phyloP scores from a whole-genome alignment of 2,329 filamentous ascomycete genomes.

The Mycogone perniciosa region DNA sequence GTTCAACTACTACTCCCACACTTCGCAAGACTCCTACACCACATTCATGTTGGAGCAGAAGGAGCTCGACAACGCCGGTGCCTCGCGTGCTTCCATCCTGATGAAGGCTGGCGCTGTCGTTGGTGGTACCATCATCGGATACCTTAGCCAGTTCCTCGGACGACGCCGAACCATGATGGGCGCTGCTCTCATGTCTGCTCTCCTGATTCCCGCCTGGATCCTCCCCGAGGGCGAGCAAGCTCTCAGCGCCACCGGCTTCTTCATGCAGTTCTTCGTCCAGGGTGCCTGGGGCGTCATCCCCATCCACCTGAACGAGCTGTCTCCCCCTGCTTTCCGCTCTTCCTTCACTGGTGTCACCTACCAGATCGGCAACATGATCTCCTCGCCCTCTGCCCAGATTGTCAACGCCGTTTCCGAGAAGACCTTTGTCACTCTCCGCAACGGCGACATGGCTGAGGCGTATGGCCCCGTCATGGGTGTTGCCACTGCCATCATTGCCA shows the following conservation, averaged over 20 bases:
- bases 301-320: constrained; percentile 68
- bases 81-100: constrained; percentile 69
- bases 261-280: constrained; percentile 63
- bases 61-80: constrained; percentile 55
- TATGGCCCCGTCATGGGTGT: constrained; percentile 73
- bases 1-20: constrained; percentile 71
- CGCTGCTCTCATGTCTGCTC: constrained; percentile 52
- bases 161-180: constrained; percentile 62
- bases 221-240: constrained; percentile 52
- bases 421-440: constrained; percentile 45
- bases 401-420: constrained; percentile 68
- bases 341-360: constrained; percentile 67
- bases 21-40: constrained; percentile 74
- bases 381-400: constrained; percentile 67
- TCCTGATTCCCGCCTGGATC: constrained; percentile 65
- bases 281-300: constrained; percentile 63
- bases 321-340: constrained; percentile 62
- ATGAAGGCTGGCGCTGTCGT: constrained; percentile 75
- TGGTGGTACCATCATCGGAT: constrained; percentile 67
- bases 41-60: constrained; percentile 74
- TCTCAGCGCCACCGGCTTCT: constrained; percentile 60
- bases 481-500: constrained; percentile 68
- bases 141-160: constrained; percentile 68
- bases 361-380: constrained; percentile 70
- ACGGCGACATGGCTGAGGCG: constrained; percentile 55